Conservation (phyloP, 176 grass and related monocot genomes). For the Avena eriantha region DNA sequence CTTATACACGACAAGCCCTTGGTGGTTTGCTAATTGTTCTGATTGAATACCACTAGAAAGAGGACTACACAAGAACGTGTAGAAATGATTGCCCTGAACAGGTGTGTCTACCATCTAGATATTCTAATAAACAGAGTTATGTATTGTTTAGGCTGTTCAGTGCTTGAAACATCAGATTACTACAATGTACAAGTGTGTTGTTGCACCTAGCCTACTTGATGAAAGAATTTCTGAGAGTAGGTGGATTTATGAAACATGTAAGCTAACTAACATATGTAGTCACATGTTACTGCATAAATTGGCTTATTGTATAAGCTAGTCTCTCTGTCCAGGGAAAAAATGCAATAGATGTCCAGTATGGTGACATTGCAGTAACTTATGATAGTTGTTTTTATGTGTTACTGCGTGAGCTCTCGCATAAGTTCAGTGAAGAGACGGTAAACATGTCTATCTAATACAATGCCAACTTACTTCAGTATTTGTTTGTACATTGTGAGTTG, state of each 20-base stretch:
- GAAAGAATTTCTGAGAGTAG: too few relatives aligned
- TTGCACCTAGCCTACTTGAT: too few relatives aligned
- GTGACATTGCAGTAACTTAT: too few relatives aligned
- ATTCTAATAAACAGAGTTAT: not conserved
- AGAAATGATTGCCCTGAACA: slow-evolving; percentile 71
- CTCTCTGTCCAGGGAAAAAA: not conserved
- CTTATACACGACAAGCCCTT: not conserved
- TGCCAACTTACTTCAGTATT: not conserved
- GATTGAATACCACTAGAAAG: not conserved
- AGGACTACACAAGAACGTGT: slow-evolving; percentile 44
- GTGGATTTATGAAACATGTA: too few relatives aligned
- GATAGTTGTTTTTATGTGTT: too few relatives aligned
- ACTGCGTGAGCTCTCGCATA: too few relatives aligned
- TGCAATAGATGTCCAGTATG: too few relatives aligned
- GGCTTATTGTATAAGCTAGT: too few relatives aligned
- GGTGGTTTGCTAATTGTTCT: not conserved
- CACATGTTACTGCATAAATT: too few relatives aligned
- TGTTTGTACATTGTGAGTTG: not conserved
- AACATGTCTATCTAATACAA: not conserved
- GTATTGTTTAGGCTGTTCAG: not conserved
- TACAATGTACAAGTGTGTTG: too few relatives aligned
- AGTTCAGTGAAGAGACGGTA: too few relatives aligned
- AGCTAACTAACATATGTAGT: too few relatives aligned
- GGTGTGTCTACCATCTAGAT: slow-evolving; percentile 29
- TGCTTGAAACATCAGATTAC: slow-evolving; percentile 10